phyloP scores from a whole-genome alignment of 257 asterid genomes.

The Solanum chilense region DNA sequence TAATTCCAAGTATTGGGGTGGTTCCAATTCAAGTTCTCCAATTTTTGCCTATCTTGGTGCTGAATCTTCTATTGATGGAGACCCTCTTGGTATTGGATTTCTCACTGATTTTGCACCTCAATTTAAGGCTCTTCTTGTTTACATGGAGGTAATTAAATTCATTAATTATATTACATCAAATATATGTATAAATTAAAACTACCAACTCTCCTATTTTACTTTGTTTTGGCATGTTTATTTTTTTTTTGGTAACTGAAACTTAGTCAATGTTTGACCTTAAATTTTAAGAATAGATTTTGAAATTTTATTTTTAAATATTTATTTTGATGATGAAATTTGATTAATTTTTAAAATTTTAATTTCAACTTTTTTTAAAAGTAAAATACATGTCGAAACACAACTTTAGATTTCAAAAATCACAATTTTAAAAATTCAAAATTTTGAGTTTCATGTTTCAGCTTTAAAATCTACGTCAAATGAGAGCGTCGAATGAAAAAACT shows the following conservation, averaged over 20 bases:
- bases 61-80: conserved; percentile 37
- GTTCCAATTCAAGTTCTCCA: conserved; percentile 30
- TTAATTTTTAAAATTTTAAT: too few relatives aligned
- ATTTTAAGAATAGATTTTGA: neutral
- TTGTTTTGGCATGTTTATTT: neutral
- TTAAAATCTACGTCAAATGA: neutral
- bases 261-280: neutral
- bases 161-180: neutral
- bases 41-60: conserved; percentile 66
- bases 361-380: too few relatives aligned
- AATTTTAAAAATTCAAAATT: neutral
- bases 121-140: conserved; percentile 54
- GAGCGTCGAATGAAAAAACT: neutral
- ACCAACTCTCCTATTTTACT: neutral
- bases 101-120: conserved; percentile 47
- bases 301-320: neutral
- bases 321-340: neutral
- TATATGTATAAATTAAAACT: neutral
- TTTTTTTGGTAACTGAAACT: neutral
- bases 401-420: neutral
- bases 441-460: too few relatives aligned
- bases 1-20: conserved; percentile 45
- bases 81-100: conserved; percentile 19
- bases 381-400: too few relatives aligned
- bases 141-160: conserved; percentile 44